These are phyloP conservation scores for Trypanosoma melophagium DNA, from an alignment of 208 protist genomes.

Conservation along the genomic window DNA sequence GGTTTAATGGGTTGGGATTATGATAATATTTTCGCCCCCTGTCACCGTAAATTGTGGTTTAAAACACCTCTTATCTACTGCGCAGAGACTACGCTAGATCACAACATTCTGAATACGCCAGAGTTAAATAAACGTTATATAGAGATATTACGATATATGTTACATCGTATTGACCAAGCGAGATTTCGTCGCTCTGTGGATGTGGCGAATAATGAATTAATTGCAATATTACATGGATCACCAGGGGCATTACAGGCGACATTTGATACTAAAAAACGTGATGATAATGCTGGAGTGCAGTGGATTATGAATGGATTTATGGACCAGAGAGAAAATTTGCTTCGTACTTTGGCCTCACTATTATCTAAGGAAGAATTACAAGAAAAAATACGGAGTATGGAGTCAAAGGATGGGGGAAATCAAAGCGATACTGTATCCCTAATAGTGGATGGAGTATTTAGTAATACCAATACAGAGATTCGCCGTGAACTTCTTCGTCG, in stretches of 20 bases:
- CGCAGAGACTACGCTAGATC: slow-evolving; percentile 32
- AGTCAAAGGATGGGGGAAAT: neutral
- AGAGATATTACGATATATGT: slow-evolving; percentile 15
- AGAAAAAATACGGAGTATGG: neutral
- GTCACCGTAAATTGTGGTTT: slow-evolving; percentile 29
- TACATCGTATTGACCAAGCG: slow-evolving; percentile 10
- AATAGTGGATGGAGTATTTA: neutral
- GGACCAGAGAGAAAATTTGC: slow-evolving; percentile 1
- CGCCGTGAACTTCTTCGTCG: neutral
- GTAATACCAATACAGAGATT: neutral
- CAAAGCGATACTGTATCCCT: neutral
- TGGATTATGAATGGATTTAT: slow-evolving; percentile 16
- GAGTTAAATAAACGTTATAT: slow-evolving; percentile 6
- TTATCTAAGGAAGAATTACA: neutral
- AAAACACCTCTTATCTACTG: slow-evolving; percentile 28
- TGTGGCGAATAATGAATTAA: slow-evolving; percentile 18
- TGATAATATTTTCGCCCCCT: slow-evolving; percentile 30
- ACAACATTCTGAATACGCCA: slow-evolving; percentile 11
- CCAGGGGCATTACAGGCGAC: slow-evolving; percentile 13
- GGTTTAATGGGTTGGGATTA: slow-evolving; percentile 37
- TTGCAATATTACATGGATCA: slow-evolving; percentile 17
- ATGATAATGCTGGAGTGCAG: neutral
- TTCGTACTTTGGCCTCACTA: neutral
- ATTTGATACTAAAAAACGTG: slow-evolving; percentile 10
- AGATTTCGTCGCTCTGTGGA: slow-evolving; percentile 22